Evolutionary conservation across 805 yeast genomes (phyloP).

Genomic region (Saturnispora kantuleensis): DNA sequence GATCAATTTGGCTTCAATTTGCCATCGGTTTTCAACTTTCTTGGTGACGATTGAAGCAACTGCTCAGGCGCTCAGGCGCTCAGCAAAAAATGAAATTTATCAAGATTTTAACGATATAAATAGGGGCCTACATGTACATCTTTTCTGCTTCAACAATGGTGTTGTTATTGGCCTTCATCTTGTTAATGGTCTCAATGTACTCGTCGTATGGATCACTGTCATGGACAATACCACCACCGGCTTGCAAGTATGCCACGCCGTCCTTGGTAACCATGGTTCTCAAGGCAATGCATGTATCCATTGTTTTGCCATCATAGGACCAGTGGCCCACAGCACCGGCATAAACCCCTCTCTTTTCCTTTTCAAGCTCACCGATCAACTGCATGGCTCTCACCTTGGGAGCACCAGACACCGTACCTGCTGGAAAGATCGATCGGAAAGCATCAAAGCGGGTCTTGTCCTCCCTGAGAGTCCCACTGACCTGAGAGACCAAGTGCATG

Average conservation of each 20-base stretch:
- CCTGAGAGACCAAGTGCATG: slow-evolving; percentile 92
- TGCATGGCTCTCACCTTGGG: slow-evolving; percentile 98
- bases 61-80: too few species aligned
- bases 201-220: slow-evolving; percentile 95
- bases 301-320: slow-evolving; percentile 89
- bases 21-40: neutral
- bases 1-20: neutral
- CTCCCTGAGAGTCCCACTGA: slow-evolving; percentile 76
- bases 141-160: slow-evolving; percentile 91
- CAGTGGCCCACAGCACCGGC: slow-evolving; percentile 99
- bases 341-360: slow-evolving; percentile 89
- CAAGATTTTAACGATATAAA: neutral
- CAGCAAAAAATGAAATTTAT: neutral
- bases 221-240: slow-evolving; percentile 97
- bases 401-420: slow-evolving; percentile 98
- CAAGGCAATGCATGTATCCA: slow-evolving; percentile 97
- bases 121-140: slow-evolving; percentile 9
- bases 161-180: slow-evolving; percentile 86
- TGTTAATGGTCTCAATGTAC: slow-evolving; percentile 92
- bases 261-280: slow-evolving; percentile 95
- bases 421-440: slow-evolving; percentile 95
- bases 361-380: slow-evolving; percentile 78
- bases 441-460: slow-evolving; percentile 93
- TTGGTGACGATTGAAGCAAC: too few species aligned
- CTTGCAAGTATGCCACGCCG: slow-evolving; percentile 86